Percentiles rank a stretch among this genome's conserved stretches.
Evolutionary conservation across 768 basidiomycete species (phyloP).

Genomic region (Lactarius quietus): DNA sequence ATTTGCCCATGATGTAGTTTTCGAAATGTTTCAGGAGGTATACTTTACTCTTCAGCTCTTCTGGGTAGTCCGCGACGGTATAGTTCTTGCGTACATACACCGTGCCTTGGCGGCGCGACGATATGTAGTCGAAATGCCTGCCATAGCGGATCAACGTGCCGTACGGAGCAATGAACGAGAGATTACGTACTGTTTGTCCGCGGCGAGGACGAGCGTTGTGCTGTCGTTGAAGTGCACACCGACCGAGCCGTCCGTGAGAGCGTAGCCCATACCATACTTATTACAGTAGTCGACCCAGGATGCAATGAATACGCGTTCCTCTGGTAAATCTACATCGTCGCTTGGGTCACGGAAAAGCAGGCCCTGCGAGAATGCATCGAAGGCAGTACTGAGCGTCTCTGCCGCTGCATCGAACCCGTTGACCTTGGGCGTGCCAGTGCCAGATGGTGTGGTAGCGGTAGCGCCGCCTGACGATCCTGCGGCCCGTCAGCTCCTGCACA

Average conservation of each 20-base stretch:
- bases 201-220: conserved; percentile 77
- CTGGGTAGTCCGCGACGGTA: conserved; percentile 66
- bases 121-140: conserved; percentile 89
- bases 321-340: conserved; percentile 47
- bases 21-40: conserved; percentile 94
- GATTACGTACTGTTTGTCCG: conserved; percentile 80
- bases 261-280: conserved; percentile 99
- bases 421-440: conserved; percentile 32
- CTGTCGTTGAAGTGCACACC: conserved; percentile 98
- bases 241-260: conserved; percentile 90
- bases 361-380: conserved; percentile 62
- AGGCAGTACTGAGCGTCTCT: conserved; percentile 51
- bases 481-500: background rate
- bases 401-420: conserved; percentile 68
- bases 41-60: conserved; percentile 84
- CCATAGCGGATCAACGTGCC: conserved; percentile 6
- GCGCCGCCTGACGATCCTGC: conserved; percentile 24
- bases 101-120: conserved; percentile 59
- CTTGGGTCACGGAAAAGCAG: conserved; percentile 65
- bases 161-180: conserved; percentile 2
- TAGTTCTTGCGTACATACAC: conserved; percentile 71
- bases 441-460: conserved; percentile 26
- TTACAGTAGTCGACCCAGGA: conserved; percentile 99
- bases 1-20: conserved; percentile 86
- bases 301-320: conserved; percentile 86